Evolutionary conservation across 1,139 yeast genomes (phyloP).

Genomic region (Suhomyces choctaworum): DNA sequence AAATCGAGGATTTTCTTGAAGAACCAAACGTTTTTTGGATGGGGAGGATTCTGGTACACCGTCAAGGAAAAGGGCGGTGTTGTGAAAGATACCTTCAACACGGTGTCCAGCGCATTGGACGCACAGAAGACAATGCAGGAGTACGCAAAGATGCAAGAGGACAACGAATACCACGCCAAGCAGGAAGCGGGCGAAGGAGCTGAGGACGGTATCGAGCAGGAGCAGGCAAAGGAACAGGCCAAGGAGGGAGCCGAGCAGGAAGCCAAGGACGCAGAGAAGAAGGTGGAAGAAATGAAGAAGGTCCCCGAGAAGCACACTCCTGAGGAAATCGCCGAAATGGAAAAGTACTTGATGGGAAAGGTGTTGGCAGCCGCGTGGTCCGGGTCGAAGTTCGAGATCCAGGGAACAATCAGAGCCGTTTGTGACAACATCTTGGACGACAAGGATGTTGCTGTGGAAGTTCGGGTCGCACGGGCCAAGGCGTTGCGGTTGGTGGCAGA

Average conservation of each 20-base stretch:
- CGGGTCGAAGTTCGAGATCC: conserved; percentile 87
- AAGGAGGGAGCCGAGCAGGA: conserved; percentile 13
- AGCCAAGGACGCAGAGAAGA: conserved; percentile 13
- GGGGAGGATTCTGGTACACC: conserved; percentile 82
- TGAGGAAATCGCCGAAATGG: conserved; percentile 84
- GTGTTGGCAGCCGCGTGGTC: conserved; percentile 96
- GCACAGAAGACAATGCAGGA: conserved; percentile 90
- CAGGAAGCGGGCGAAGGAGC: conserved; percentile 36
- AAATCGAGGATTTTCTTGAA: conserved; percentile 62
- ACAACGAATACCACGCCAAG: conserved; percentile 49
- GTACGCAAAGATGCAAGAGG: conserved; percentile 67
- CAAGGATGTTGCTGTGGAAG: conserved; percentile 50
- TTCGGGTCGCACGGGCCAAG: conserved; percentile 74
- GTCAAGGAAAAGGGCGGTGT: conserved; percentile 87
- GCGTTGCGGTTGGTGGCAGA: conserved; percentile 74
- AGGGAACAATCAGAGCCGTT: conserved; percentile 82
- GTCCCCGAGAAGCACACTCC: conserved; percentile 61
- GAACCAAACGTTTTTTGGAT: conserved; percentile 67
- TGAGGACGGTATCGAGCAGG: conserved; percentile 24
- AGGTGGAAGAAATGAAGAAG: conserved; percentile 12
- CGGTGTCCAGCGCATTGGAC: conserved; percentile 83
- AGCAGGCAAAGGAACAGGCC: conserved; percentile 42
- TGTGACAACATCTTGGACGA: conserved; percentile 79
- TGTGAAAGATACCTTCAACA: conserved; percentile 80
- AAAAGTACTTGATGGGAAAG: conserved; percentile 82